Evolutionary conservation across 257 asterid genomes (phyloP).

Genomic region (Solanum peruvianum): DNA sequence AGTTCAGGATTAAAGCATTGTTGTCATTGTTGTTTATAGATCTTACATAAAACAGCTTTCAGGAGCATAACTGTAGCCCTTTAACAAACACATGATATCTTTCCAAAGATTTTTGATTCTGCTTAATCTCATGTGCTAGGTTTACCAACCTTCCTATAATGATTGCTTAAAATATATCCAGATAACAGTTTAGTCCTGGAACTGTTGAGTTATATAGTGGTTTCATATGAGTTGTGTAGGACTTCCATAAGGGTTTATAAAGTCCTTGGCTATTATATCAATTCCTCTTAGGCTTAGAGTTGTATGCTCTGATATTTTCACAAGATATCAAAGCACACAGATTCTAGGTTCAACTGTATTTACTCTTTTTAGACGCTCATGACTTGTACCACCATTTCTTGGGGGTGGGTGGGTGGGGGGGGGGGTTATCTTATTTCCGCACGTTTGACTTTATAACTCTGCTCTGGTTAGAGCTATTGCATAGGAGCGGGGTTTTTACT

Average conservation of each 20-base stretch:
- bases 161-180: background rate
- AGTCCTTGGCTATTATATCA: background rate
- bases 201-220: background rate
- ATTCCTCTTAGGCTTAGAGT: background rate
- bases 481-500: too few relatives aligned
- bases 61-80: background rate
- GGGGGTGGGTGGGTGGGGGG: too few relatives aligned
- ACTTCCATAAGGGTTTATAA: background rate
- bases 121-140: background rate
- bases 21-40: background rate
- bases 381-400: background rate
- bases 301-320: background rate
- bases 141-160: background rate
- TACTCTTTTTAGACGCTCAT: background rate
- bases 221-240: background rate
- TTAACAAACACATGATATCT: background rate
- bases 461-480: background rate
- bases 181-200: background rate
- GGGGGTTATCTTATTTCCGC: background rate
- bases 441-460: background rate
- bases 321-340: background rate
- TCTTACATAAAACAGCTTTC: background rate
- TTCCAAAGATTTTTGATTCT: background rate
- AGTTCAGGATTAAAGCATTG: background rate
- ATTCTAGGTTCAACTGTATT: background rate